Conservation (phyloP, 2,329 filamentous ascomycete species). For the Nemania sp. region DNA sequence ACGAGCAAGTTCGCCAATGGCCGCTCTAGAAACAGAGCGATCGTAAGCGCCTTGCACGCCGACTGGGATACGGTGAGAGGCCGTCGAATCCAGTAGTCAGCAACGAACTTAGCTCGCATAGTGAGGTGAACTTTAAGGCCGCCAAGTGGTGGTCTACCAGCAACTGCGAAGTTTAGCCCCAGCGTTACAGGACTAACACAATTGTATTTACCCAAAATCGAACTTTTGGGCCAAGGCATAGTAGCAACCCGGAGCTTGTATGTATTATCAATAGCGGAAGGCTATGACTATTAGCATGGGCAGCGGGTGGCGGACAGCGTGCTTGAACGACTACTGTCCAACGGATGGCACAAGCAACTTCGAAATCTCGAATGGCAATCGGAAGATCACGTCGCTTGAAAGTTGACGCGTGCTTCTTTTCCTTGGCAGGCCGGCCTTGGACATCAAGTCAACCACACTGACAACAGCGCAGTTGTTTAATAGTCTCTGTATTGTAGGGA, state of each 20-base stretch:
- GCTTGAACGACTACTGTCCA: constrained; percentile 11
- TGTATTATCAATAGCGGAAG: constrained; percentile 20
- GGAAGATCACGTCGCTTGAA: constrained; percentile 8
- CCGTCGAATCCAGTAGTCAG: background rate
- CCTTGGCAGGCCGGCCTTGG: constrained; percentile 5
- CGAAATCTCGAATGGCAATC: constrained; percentile 1
- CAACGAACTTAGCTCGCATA: background rate
- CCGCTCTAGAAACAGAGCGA: background rate
- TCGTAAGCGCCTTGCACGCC: background rate
- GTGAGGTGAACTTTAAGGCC: background rate
- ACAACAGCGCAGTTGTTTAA: constrained; percentile 9
- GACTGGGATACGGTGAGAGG: background rate
- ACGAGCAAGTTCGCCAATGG: background rate
- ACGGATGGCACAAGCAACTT: constrained; percentile 7
- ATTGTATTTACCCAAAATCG: constrained; percentile 12
- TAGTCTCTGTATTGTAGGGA: constrained; percentile 16
- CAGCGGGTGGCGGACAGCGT: constrained; percentile 4
- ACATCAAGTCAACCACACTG: constrained; percentile 2
- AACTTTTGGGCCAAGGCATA: constrained; percentile 9
- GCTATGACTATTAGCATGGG: constrained; percentile 9
- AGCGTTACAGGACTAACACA: constrained; percentile 3
- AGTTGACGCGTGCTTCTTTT: background rate
- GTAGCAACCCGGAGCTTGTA: constrained; percentile 16
- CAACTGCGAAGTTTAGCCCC: background rate
- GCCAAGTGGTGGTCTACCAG: constrained; percentile 5